Evolutionary conservation across 106 monocot species (phyloP).

Genomic region (Dioscorea dumetorum): DNA sequence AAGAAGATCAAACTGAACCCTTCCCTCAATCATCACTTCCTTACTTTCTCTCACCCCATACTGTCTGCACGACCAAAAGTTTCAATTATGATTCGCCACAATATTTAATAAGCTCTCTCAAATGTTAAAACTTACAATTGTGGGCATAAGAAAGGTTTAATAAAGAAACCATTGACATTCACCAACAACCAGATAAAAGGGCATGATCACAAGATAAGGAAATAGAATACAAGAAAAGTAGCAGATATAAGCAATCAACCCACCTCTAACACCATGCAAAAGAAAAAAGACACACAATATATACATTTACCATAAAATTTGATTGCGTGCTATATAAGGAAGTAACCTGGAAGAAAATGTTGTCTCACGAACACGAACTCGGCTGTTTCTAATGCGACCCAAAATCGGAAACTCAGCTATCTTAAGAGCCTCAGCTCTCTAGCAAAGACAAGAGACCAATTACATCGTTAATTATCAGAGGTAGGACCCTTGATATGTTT

Average conservation of each 20-base stretch:
- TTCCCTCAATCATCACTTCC: conserved; percentile 89
- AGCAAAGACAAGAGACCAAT: background rate
- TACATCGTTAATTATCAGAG: too few species aligned
- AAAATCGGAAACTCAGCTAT: conserved; percentile 87
- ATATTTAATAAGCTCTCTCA: too few species aligned
- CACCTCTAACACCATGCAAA: background rate
- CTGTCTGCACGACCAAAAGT: conserved; percentile 51
- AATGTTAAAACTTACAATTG: too few species aligned
- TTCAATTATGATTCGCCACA: background rate
- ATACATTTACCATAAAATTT: too few species aligned
- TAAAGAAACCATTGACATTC: too few species aligned
- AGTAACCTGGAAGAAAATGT: conserved; percentile 91
- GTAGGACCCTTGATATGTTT: background rate
- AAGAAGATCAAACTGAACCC: conserved; percentile 98
- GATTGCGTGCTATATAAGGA: background rate
- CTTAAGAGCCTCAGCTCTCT: conserved; percentile 97
- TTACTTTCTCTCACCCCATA: conserved; percentile 97
- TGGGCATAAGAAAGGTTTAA: too few species aligned
- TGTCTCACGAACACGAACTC: conserved; percentile 87
- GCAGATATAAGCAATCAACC: background rate
- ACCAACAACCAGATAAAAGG: too few species aligned
- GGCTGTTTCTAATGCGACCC: conserved; percentile 84
- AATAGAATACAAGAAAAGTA: background rate
- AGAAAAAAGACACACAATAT: too few species aligned
- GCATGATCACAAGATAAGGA: too few species aligned